Evolutionary conservation across 441 rosid genomes (phyloP).

Genomic region (Dalechampia spathulata): DNA sequence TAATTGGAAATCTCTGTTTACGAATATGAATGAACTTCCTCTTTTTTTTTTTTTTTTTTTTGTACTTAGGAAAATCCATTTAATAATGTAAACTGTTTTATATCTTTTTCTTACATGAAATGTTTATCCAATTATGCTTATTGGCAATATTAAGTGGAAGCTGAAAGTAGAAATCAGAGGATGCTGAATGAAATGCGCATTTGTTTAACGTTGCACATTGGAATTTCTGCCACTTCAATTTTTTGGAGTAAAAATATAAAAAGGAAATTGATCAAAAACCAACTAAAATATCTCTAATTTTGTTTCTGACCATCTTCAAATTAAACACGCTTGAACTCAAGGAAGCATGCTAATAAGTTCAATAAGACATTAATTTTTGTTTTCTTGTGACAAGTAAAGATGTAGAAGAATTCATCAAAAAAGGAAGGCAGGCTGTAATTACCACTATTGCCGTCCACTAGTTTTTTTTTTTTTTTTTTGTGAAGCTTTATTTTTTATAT

Average conservation of each 20-base stretch:
- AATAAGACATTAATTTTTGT: background rate
- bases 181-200: background rate
- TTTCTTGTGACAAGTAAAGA: background rate
- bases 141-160: background rate
- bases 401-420: background rate
- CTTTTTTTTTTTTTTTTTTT: no score
- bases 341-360: background rate
- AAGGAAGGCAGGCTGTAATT: background rate
- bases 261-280: background rate
- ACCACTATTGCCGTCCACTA: background rate
- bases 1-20: no score
- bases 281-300: background rate
- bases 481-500: constrained; percentile 6
- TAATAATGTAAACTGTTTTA: background rate
- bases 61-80: background rate
- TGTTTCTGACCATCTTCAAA: background rate
- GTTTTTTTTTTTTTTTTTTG: background rate
- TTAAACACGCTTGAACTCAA: background rate
- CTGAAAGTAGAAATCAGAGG: background rate
- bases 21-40: no score
- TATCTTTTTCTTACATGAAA: background rate
- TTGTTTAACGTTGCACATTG: background rate
- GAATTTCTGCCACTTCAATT: background rate
- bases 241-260: background rate
- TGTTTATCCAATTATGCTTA: background rate